Evolutionary conservation across 2,329 filamentous ascomycete genomes (phyloP).

Genomic region (Neoarthrinium moseri): DNA sequence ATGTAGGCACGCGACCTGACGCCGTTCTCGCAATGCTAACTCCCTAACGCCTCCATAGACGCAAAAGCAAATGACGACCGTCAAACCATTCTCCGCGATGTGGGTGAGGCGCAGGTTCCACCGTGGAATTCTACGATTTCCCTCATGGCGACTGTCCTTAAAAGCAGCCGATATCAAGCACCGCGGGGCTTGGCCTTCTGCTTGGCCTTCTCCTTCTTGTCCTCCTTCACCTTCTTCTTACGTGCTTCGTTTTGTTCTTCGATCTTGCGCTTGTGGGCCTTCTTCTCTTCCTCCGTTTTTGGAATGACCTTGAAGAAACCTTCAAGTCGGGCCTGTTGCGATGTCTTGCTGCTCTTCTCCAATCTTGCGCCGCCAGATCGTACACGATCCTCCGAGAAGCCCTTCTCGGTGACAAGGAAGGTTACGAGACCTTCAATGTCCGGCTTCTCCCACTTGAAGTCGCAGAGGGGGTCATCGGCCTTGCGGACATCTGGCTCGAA

Average conservation of each 20-base stretch:
- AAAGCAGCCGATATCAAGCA: conserved; percentile 16
- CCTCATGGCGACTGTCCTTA: too few species aligned
- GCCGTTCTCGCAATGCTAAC: too few species aligned
- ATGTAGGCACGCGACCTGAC: too few species aligned
- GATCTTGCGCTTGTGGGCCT: conserved; percentile 84
- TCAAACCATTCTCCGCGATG: too few species aligned
- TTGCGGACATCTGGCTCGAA: conserved; percentile 83
- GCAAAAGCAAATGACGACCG: too few species aligned
- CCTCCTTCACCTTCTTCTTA: conserved; percentile 93
- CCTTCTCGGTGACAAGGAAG: conserved; percentile 90
- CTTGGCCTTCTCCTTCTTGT: conserved; percentile 93
- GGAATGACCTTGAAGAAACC: conserved; percentile 95
- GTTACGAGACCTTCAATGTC: conserved; percentile 87
- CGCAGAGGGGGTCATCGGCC: conserved; percentile 82
- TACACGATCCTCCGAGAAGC: conserved; percentile 94
- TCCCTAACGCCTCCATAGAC: too few species aligned
- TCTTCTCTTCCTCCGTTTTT: conserved; percentile 84
- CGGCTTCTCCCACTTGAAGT: conserved; percentile 97
- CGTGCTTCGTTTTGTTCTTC: conserved; percentile 89
- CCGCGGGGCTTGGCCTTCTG: conserved; percentile 83
- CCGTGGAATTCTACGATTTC: too few species aligned
- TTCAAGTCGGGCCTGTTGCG: conserved; percentile 87
- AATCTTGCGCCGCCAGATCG: conserved; percentile 74
- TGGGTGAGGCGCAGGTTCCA: too few species aligned
- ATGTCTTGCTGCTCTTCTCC: conserved; percentile 86